A percentile compares a stretch with the other conserved stretches of the same genome.
phyloP scores from a whole-genome alignment of 2,329 filamentous ascomycete genomes.

The Bipolaris sorokiniana region DNA sequence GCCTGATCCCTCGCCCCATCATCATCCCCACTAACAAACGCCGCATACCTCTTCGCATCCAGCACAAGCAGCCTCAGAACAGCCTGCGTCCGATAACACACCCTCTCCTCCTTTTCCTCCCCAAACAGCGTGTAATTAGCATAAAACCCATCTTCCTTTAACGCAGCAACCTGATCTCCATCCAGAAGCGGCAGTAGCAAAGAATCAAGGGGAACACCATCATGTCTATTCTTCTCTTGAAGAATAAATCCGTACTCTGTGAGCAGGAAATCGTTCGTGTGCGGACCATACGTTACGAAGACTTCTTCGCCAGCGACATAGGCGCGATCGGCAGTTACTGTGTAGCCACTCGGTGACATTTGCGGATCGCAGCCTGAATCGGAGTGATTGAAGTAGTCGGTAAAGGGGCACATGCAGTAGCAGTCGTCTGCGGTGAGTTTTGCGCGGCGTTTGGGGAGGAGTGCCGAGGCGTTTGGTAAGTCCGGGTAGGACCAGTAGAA shows the following conservation, averaged over 20 bases:
- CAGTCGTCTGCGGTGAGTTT: constrained; percentile 60
- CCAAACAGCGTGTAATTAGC: constrained; percentile 39
- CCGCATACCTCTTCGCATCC: constrained; percentile 36
- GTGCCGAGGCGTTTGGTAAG: constrained; percentile 48
- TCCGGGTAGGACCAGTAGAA: constrained; percentile 62
- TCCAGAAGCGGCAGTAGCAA: constrained; percentile 49
- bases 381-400: constrained; percentile 72
- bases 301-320: constrained; percentile 69
- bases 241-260: constrained; percentile 66
- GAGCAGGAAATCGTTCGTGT: constrained; percentile 75
- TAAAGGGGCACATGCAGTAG: constrained; percentile 73
- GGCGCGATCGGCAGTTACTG: constrained; percentile 58
- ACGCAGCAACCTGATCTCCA: constrained; percentile 35
- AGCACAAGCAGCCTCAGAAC: constrained; percentile 48
- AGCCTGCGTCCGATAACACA: constrained; percentile 56
- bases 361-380: constrained; percentile 58
- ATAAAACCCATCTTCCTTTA: constrained; percentile 54
- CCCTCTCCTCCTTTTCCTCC: constrained; percentile 17
- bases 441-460: constrained; percentile 51
- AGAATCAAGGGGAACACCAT: constrained; percentile 52
- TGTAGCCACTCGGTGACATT: constrained; percentile 60
- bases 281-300: constrained; percentile 71
- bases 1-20: constrained; percentile 45
- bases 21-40: constrained; percentile 41
- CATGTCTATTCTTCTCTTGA: constrained; percentile 45